Evolutionary conservation across 2,329 filamentous ascomycete species (phyloP).

Genomic region (Achaetomium macrosporum): DNA sequence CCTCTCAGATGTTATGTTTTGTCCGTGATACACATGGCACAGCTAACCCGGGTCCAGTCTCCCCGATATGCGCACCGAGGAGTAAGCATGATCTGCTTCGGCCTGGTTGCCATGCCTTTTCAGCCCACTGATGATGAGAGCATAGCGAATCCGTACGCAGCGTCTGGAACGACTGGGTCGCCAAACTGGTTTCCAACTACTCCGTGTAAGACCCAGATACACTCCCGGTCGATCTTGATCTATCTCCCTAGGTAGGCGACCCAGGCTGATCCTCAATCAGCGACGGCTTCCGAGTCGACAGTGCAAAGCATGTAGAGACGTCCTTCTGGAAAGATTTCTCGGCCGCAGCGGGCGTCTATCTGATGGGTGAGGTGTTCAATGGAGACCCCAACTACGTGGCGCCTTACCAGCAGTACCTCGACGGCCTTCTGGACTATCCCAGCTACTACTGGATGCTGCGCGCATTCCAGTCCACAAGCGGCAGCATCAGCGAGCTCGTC

Average conservation of each 20-base stretch:
- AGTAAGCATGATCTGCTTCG: conserved; percentile 13
- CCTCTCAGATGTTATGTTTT: too few relatives aligned
- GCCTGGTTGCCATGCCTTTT: not conserved
- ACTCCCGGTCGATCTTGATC: not conserved
- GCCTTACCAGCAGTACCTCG: conserved; percentile 42
- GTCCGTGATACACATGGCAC: not conserved
- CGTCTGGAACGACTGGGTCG: conserved; percentile 25
- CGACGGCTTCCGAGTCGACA: conserved; percentile 46
- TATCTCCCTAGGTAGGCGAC: too few relatives aligned
- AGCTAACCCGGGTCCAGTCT: conserved; percentile 29
- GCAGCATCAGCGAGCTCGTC: conserved; percentile 33
- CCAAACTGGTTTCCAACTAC: conserved; percentile 20
- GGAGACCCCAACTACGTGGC: conserved; percentile 40
- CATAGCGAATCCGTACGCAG: conserved; percentile 14
- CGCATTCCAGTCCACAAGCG: conserved; percentile 26
- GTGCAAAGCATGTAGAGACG: conserved; percentile 43
- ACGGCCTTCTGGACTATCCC: conserved; percentile 46
- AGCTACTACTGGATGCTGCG: conserved; percentile 27
- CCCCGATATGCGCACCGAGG: conserved; percentile 46
- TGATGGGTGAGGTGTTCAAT: conserved; percentile 45
- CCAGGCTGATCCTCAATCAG: too few relatives aligned
- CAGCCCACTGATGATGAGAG: not conserved
- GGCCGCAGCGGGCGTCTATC: conserved; percentile 41
- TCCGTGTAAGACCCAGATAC: conserved; percentile 14
- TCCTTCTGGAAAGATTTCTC: conserved; percentile 43